Evolutionary conservation across 441 rosid species (phyloP).

Genomic region (Populus tomentosa): DNA sequence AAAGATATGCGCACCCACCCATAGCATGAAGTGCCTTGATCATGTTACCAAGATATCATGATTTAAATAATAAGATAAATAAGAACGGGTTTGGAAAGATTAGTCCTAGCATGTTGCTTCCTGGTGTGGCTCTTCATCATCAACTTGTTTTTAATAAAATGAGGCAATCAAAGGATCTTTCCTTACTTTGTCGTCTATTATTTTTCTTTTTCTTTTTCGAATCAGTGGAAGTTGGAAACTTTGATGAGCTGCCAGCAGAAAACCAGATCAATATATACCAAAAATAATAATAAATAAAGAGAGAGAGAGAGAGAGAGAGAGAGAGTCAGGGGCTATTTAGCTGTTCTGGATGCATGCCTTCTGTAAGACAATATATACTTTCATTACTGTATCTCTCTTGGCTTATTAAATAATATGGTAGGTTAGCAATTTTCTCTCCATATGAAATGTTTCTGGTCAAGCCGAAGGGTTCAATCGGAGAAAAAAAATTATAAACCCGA

Average conservation of each 20-base stretch:
- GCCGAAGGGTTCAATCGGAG: background rate
- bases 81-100: background rate
- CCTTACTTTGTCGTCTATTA: conserved; percentile 6
- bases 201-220: background rate
- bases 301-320: too few relatives aligned
- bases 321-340: too few relatives aligned
- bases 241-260: background rate
- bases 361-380: background rate
- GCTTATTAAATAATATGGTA: too few relatives aligned
- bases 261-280: background rate
- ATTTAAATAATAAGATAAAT: conserved; percentile 8
- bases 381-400: too few relatives aligned
- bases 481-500: background rate
- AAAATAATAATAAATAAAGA: background rate
- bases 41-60: conserved; percentile 8
- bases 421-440: background rate
- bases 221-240: conserved; percentile 12
- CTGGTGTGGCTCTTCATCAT: conserved; percentile 21
- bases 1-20: background rate
- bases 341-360: conserved; percentile 24
- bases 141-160: conserved; percentile 36
- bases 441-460: background rate
- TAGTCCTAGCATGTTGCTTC: conserved; percentile 14
- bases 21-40: conserved; percentile 9
- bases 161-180: conserved; percentile 18